Percentiles rank a stretch among this genome's conserved stretches.
phyloP scores from a whole-genome alignment of 768 basidiomycete species.

The Rhodotorula graminis region DNA sequence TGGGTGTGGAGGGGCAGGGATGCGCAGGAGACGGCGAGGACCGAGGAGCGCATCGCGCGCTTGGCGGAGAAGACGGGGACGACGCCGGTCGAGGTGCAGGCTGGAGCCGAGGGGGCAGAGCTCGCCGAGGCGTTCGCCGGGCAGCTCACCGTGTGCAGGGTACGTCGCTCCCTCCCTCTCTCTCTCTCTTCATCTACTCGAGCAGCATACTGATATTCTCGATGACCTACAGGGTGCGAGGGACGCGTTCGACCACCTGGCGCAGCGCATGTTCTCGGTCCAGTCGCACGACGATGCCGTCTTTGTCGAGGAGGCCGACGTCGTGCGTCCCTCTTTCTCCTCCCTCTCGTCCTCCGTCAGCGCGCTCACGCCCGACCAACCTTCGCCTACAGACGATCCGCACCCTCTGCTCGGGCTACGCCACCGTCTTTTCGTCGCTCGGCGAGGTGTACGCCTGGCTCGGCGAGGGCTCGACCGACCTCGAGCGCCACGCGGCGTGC shows the following conservation, averaged over 20 bases:
- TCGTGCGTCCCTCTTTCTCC: conserved; percentile 5
- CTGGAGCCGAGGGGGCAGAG: conserved; percentile 7
- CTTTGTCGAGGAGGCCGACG: conserved; percentile 19
- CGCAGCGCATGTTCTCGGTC: conserved; percentile 9
- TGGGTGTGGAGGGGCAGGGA: conserved; percentile 29
- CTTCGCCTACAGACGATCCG: neutral
- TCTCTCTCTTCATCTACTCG: neutral
- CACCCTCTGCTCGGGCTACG: conserved; percentile 27
- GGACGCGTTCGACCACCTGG: conserved; percentile 28
- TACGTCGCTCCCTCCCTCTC: neutral
- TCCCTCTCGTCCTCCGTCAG: too few relatives aligned
- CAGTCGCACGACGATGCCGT: conserved; percentile 3
- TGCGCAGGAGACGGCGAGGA: conserved; percentile 6
- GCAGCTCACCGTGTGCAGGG: conserved; percentile 27
- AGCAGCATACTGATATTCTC: neutral
- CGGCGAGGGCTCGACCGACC: conserved; percentile 18
- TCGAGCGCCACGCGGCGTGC: conserved; percentile 15
- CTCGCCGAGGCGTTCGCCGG: conserved; percentile 24
- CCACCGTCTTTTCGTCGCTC: conserved; percentile 1
- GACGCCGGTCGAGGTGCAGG: neutral
- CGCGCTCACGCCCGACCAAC: too few relatives aligned
- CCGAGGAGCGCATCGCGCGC: conserved; percentile 6
- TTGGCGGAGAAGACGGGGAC: conserved; percentile 11
- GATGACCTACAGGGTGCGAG: conserved; percentile 10
- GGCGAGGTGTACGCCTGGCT: conserved; percentile 36